Conservation (phyloP, 345 rosid genomes). For the Garcia nutans region DNA sequence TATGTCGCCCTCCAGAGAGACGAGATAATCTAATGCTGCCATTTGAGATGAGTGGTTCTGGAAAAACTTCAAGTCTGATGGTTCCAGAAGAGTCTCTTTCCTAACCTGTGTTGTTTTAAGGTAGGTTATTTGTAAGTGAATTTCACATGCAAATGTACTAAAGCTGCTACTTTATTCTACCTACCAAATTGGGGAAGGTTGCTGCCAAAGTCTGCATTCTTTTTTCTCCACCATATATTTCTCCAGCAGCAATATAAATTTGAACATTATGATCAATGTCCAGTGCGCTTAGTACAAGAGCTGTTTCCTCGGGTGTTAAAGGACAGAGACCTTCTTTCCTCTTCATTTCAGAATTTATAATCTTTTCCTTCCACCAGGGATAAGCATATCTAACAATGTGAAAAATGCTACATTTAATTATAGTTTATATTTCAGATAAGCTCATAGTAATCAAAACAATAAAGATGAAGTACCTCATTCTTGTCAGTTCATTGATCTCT, state of each 20-base stretch:
- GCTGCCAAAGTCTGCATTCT: slow-evolving; percentile 60
- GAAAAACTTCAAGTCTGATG: slow-evolving; percentile 62
- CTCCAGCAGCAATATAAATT: slow-evolving; percentile 94
- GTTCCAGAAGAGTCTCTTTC: slow-evolving; percentile 68
- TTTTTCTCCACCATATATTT: slow-evolving; percentile 81
- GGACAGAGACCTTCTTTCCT: slow-evolving; percentile 94
- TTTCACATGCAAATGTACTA: neutral
- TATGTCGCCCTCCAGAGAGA: slow-evolving; percentile 85
- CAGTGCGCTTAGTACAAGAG: slow-evolving; percentile 64
- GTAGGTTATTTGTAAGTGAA: neutral
- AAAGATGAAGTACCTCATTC: slow-evolving; percentile 61
- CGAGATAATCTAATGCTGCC: slow-evolving; percentile 91
- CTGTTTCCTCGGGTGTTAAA: slow-evolving; percentile 94
- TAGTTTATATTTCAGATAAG: neutral
- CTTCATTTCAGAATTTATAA: slow-evolving; percentile 72
- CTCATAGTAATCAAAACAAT: neutral
- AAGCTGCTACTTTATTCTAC: slow-evolving; percentile 23
- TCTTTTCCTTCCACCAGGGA: slow-evolving; percentile 89
- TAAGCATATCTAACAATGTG: slow-evolving; percentile 60
- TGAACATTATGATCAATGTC: slow-evolving; percentile 79
- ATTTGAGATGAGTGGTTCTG: slow-evolving; percentile 84
- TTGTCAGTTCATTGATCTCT: slow-evolving; percentile 80
- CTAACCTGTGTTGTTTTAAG: slow-evolving; percentile 56
- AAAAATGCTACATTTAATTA: slow-evolving; percentile 9
- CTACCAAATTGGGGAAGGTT: slow-evolving; percentile 82